Conservation (phyloP, 2,329 filamentous ascomycete genomes). For the Sordariomycetes sp. region DNA sequence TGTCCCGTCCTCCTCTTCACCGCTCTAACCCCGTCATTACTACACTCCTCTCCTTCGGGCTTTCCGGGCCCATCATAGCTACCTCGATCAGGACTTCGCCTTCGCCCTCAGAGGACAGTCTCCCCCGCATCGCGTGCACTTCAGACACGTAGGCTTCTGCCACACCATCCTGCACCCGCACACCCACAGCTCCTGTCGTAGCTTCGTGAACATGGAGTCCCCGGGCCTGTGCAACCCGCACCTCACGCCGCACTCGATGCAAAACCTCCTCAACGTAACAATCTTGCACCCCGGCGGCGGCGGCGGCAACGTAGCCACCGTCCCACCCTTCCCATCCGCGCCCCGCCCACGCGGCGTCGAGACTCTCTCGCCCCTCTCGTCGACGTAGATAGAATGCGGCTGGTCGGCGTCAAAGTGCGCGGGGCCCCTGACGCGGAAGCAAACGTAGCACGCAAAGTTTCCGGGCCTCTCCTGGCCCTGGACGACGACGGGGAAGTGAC, state of each 20-base stretch:
- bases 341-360: background rate
- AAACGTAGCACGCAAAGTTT: conserved; percentile 27
- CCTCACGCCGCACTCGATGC: conserved; percentile 25
- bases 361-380: conserved; percentile 8
- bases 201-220: conserved; percentile 22
- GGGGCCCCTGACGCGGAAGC: conserved; percentile 24
- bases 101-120: conserved; percentile 21
- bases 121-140: conserved; percentile 19
- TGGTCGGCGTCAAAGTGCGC: conserved; percentile 24
- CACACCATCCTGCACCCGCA: conserved; percentile 22
- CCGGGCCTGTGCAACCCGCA: conserved; percentile 21
- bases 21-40: background rate
- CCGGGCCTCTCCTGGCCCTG: conserved; percentile 22
- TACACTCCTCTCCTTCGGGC: background rate
- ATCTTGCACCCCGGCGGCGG: conserved; percentile 7
- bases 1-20: background rate
- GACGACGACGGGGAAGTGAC: conserved; percentile 23
- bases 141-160: conserved; percentile 19
- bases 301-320: background rate
- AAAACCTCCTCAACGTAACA: conserved; percentile 22
- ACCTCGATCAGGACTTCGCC: conserved; percentile 12
- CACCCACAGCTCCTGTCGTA: conserved; percentile 23
- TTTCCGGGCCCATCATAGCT: background rate
- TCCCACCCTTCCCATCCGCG: background rate
- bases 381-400: conserved; percentile 17